These are phyloP conservation scores for Tubosaeta brunneosetosa DNA, from an alignment of 768 basidiomycete genomes.

Conservation along the genomic window DNA sequence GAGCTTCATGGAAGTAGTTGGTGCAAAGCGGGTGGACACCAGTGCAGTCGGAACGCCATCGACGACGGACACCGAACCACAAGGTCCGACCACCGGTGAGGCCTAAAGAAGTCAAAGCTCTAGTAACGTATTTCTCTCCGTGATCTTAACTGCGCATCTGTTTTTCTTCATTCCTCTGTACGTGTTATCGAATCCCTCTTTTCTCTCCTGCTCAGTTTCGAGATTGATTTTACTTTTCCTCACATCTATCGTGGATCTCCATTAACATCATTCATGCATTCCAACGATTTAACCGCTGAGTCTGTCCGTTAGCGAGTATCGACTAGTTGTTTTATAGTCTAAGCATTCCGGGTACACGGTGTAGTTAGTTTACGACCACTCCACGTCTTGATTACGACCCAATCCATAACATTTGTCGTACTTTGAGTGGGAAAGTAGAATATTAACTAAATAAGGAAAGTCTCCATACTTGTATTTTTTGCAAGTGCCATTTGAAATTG, in stretches of 20 bases:
- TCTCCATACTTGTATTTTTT: neutral
- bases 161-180: conserved; percentile 6
- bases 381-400: conserved; percentile 16
- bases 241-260: conserved; percentile 14
- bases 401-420: conserved; percentile 9
- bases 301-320: conserved; percentile 3
- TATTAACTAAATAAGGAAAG: conserved; percentile 4
- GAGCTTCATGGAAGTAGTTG: conserved; percentile 44
- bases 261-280: conserved; percentile 12
- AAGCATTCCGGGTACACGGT: conserved; percentile 3
- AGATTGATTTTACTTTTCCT: conserved; percentile 9
- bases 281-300: conserved; percentile 4
- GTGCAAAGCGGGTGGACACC: conserved; percentile 25
- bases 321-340: conserved; percentile 22
- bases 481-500: conserved; percentile 23
- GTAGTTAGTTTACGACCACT: conserved; percentile 23
- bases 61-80: conserved; percentile 17
- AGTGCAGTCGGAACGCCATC: conserved; percentile 33
- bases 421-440: neutral
- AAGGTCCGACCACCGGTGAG: conserved; percentile 3
- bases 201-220: conserved; percentile 3
- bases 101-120: conserved; percentile 9
- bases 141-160: conserved; percentile 5
- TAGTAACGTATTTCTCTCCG: neutral
- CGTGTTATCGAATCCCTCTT: neutral